Base-by-base conservation (phyloP, 2,329 filamentous ascomycete genomes). In the Beauveria brongniartii region DNA sequence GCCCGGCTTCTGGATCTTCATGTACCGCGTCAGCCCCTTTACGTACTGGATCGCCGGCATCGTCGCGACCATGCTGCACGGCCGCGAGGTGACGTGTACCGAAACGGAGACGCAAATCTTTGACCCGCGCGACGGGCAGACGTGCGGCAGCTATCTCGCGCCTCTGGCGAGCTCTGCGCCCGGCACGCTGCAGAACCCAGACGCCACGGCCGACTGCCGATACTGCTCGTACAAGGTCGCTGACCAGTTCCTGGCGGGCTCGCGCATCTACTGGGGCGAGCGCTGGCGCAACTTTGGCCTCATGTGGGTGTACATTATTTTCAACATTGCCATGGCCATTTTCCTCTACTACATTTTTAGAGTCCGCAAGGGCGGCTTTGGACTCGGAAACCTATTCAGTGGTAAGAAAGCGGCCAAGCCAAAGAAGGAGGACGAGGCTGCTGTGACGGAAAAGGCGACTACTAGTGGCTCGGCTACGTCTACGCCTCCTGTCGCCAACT, bases 1-100 rank as follows among this genome's bases (percentile, higher is more conserved):
- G 1, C 88, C 88, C 0, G 79, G 83, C 0, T 91, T 91, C 75
- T 92, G 88, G 88, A 84, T 84, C 63, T 91, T 90, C 75, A 91
- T 91, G 88, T 88, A 90, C 71, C 80, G 83, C 28, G 77, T 84
- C 12, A 85, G 81, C 0, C 86, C 86, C 0, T 86, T 89, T 62
- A 89, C 85, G 0, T 90, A 90, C 71, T 84, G 80, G 78, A 84
- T 91, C 62, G 79, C 80, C 1, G 87, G 84, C 12, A 86, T 91
- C 72, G 79, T 89, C 2, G 78, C 84, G 1, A 89, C 87, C 0
- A 82, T 87, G 69, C 76, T 92, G 2, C 80, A 85, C 56, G 78
- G 73, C 16, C 75, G 85, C 2, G 47, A 68, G 0, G 78, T 89
- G 20, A 64, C 67, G 0, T 89, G 86, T 69, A 74, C 80, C 0